phyloP scores from a whole-genome alignment of 495 filamentous ascomycete genomes.

The Penicillium subrubescens region DNA sequence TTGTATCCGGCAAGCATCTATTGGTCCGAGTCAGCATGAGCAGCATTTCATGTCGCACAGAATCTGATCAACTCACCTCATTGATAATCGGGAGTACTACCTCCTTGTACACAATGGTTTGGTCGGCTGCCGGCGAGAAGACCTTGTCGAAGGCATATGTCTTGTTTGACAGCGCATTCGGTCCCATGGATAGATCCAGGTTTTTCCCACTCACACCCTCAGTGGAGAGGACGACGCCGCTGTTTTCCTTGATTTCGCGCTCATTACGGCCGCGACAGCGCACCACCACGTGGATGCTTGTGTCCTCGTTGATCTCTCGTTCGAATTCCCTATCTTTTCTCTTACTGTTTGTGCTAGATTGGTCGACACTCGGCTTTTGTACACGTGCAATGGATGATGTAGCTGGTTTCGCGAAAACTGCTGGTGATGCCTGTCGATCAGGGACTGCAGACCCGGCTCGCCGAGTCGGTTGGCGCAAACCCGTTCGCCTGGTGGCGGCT shows the following conservation, averaged over 20 bases:
- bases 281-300: slow-evolving; percentile 97
- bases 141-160: slow-evolving; percentile 96
- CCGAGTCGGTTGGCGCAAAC: slow-evolving; percentile 57
- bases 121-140: slow-evolving; percentile 93
- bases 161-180: slow-evolving; percentile 90
- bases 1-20: slow-evolving; percentile 97
- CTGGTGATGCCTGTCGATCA: slow-evolving; percentile 61
- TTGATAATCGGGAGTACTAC: slow-evolving; percentile 89
- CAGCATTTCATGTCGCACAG: not conserved
- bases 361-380: slow-evolving; percentile 44
- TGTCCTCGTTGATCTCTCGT: slow-evolving; percentile 71
- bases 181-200: slow-evolving; percentile 89
- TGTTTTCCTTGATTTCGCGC: slow-evolving; percentile 89
- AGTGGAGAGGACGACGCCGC: slow-evolving; percentile 84
- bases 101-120: slow-evolving; percentile 89
- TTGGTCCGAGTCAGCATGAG: slow-evolving; percentile 17
- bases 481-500: slow-evolving; percentile 51
- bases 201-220: slow-evolving; percentile 81
- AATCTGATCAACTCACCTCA: slow-evolving; percentile 63
- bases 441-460: slow-evolving; percentile 35
- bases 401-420: slow-evolving; percentile 58
- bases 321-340: slow-evolving; percentile 85
- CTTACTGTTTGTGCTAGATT: slow-evolving; percentile 57
- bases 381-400: slow-evolving; percentile 45
- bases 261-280: slow-evolving; percentile 91